Percentiles rank a stretch among this genome's conserved stretches.
These are phyloP conservation scores for Cystofilobasidium macerans DNA, from an alignment of 768 basidiomycete genomes.

Conservation along the genomic window DNA sequence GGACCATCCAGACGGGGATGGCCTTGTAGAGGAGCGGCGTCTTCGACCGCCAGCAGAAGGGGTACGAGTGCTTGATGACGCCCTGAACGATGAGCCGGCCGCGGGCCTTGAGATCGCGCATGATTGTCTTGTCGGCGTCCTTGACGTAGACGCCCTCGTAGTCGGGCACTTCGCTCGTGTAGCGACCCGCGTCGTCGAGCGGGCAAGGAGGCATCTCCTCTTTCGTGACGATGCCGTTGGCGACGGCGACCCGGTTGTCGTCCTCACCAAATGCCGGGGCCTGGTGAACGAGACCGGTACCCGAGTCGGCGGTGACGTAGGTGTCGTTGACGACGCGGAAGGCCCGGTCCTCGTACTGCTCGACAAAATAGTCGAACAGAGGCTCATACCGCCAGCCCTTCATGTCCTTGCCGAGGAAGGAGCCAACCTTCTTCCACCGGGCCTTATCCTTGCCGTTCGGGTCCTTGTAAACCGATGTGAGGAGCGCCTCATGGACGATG, in stretches of 20 bases:
- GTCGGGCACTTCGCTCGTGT: conserved; percentile 80
- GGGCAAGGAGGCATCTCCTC: conserved; percentile 97
- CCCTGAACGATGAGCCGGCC: conserved; percentile 79
- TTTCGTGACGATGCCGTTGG: conserved; percentile 63
- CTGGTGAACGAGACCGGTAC: conserved; percentile 98
- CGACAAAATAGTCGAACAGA: conserved; percentile 91
- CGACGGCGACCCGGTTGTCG: conserved; percentile 85
- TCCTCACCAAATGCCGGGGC: conserved; percentile 98
- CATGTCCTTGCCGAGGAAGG: conserved; percentile 83
- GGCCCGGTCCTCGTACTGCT: conserved; percentile 83
- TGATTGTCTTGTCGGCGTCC: conserved; percentile 90
- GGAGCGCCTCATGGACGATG: conserved; percentile 78
- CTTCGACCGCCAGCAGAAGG: conserved; percentile 96
- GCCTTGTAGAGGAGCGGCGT: conserved; percentile 94
- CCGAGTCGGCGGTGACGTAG: conserved; percentile 84
- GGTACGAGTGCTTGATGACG: conserved; percentile 80
- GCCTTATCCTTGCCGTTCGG: conserved; percentile 58
- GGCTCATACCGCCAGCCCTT: conserved; percentile 93
- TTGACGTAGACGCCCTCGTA: conserved; percentile 83
- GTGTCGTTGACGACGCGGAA: conserved; percentile 81
- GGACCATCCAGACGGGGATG: conserved; percentile 91
- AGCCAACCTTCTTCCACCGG: conserved; percentile 83
- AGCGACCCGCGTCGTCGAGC: conserved; percentile 76
- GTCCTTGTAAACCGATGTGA: conserved; percentile 75
- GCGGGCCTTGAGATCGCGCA: conserved; percentile 75